Base-by-base conservation (phyloP, 352 stramenopile species). In the Plasmopara viticola region DNA sequence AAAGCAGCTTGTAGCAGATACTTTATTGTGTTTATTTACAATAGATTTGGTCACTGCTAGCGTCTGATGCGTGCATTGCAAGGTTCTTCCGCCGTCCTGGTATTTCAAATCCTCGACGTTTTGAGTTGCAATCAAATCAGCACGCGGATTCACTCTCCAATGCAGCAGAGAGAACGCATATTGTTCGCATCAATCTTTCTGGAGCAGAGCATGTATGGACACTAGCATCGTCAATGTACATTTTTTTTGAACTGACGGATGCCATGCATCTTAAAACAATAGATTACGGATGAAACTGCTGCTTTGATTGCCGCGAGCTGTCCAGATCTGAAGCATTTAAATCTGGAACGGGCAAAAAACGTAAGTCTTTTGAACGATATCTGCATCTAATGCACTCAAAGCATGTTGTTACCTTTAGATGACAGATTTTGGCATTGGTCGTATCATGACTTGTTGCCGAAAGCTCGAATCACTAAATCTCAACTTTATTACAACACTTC, bases 21-120 rank as follows among this genome's bases (percentile, higher is more conserved):
- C 10, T 35, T 35, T 12, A 12, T 35, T 60, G 15, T 52, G 39
- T 15, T 33, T n/a, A 14, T 25, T 34, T 28, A 20, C 35, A n/a
- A 7, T 34, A 86, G 64, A 62, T 74, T 1, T 91, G 80, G 78
- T 88, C 78, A 0, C 66, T 91, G 1, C 67, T 89, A 10, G 72
- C 77, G 1, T 64, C 65, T 5, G 80, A 91, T 52, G 62, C 75
- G 41, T 89, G 78, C 41, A 42, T 89, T 51, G 41, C 59, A 20
- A 64, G 64, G 12, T 58, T 91, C 6, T 62, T 51, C 13, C 51
- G 34, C 28, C 51, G 7, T 35, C 20, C 33, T 15, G 15, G 2
- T 12, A 41, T 20, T 33, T 39, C 44, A 34, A 25, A 25, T 29
- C 40, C 50, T 38, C 15, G 12, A 31, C 56, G 42, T 10, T 18